Evolutionary conservation across 75 land plant genomes (phyloP), one percentile per base, ranked within the genome.

Genomic region (Isoetes taiwanensis): DNA sequence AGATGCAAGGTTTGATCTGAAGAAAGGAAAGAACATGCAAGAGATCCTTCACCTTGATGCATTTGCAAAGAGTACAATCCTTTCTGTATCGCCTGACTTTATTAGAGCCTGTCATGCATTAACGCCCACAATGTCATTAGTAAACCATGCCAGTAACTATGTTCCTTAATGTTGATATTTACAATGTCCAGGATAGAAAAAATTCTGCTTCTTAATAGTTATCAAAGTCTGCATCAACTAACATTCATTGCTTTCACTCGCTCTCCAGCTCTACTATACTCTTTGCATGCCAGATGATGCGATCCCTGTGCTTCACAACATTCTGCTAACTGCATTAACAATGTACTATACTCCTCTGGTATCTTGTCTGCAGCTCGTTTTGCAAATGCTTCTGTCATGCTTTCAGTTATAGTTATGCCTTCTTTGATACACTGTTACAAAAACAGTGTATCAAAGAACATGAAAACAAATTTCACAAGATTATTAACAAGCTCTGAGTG

Each of bases 41-140:
- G n/a, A n/a, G n/a, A n/a, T n/a, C 14, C 9, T 37, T 52, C 24
- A 68, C 70, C 70, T 69, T 11, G 72, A 69, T 0, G 58, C 72
- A 56, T 69, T 69, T 10, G 67, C 72, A 64, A 64, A 69, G 19
- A 63, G 54, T 34, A 69, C 54, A 27, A 69, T 63, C 52, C 66
- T 69, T 48, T 69, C 72, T 30, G 72, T 69, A 39, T 69, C 72
- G 21, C 72, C 72, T n/a, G 72, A 69, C 26, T 69, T 69, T 6
- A 69, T 34, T 43, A 69, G 58, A 20, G 67, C 68, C 70, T 68
- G 70, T 20, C 52, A 9, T 37, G 14, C 14, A 9, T 37, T 37
- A 9, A 14, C 39, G 9, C 39, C 39, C 52, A 52, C 39, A 37
- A 37, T 14, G 12, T 37, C 14, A 37, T 37, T 37, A 9, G 9